Percentiles rank a stretch among this genome's conserved stretches.
Evolutionary conservation across 148 eudicot genomes (phyloP).

Genomic region (Polygonum maritimum): DNA sequence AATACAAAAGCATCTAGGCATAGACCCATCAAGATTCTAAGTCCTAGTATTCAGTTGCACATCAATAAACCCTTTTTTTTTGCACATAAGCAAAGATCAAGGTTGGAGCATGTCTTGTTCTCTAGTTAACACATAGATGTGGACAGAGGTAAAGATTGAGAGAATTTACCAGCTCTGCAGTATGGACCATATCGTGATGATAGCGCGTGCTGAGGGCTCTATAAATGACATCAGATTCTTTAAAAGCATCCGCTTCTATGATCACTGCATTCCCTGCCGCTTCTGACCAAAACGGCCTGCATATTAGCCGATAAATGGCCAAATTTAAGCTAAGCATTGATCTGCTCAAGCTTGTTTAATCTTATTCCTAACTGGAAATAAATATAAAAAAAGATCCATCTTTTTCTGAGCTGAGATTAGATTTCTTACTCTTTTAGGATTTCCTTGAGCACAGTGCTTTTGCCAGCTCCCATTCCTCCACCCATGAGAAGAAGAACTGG

Average conservation of each 20-base stretch:
- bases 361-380: background rate
- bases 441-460: conserved; percentile 98
- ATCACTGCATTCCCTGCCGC: conserved; percentile 88
- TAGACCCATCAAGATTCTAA: no score
- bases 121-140: background rate
- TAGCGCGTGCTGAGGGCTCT: conserved; percentile 80
- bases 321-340: background rate
- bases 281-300: conserved; percentile 97
- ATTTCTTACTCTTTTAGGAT: conserved; percentile 82
- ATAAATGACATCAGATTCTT: conserved; percentile 87
- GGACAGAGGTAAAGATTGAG: background rate
- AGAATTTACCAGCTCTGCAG: conserved; percentile 73
- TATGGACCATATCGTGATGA: conserved; percentile 87
- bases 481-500: conserved; percentile 98
- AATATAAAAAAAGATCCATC: background rate
- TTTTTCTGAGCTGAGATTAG: no score
- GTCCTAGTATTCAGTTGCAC: no score
- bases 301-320: conserved; percentile 10
- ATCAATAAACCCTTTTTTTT: background rate
- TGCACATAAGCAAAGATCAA: background rate
- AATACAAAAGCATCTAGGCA: no score
- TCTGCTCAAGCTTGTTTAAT: conserved; percentile 1
- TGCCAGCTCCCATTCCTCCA: conserved; percentile 99
- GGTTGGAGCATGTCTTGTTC: background rate
- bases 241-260: conserved; percentile 99